A percentile compares a stretch with the other conserved stretches of the same genome.
phyloP scores from a whole-genome alignment of 2,329 filamentous ascomycete genomes.

The Tolypocladium tundrense region DNA sequence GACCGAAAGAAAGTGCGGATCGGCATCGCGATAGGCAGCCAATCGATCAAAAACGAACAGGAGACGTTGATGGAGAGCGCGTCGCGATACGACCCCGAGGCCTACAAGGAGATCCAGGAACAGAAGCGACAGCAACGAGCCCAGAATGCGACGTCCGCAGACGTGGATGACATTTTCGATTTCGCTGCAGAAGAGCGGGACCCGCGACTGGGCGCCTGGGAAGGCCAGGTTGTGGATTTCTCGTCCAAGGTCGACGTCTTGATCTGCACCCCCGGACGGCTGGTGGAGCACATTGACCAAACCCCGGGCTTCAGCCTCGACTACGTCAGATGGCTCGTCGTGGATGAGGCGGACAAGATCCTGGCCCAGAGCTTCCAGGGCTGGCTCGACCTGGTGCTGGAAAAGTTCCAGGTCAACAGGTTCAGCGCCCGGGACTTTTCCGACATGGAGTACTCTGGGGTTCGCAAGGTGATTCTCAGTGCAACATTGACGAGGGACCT shows the following conservation, averaged over 20 bases:
- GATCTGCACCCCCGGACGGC: slow-evolving; percentile 81
- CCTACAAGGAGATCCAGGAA: slow-evolving; percentile 25
- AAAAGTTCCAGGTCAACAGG: slow-evolving; percentile 39
- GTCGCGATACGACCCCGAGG: slow-evolving; percentile 53
- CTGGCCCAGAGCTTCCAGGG: slow-evolving; percentile 88
- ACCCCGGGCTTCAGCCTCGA: slow-evolving; percentile 75
- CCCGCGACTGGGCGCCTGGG: slow-evolving; percentile 22
- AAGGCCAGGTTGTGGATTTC: slow-evolving; percentile 49
- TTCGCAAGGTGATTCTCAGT: slow-evolving; percentile 78
- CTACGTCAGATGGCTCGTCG: slow-evolving; percentile 75
- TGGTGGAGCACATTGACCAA: slow-evolving; percentile 81
- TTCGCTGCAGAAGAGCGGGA: slow-evolving; percentile 11
- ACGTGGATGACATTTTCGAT: slow-evolving; percentile 9
- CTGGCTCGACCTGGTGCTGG: slow-evolving; percentile 68
- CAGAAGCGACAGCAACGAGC: slow-evolving; percentile 6
- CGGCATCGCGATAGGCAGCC: slow-evolving; percentile 73
- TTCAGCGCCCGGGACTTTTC: slow-evolving; percentile 44
- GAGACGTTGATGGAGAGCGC: slow-evolving; percentile 33
- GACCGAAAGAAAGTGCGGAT: slow-evolving; percentile 61
- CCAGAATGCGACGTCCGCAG: slow-evolving; percentile 3
- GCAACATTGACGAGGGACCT: slow-evolving; percentile 88
- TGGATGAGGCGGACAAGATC: slow-evolving; percentile 89
- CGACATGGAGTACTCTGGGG: slow-evolving; percentile 38
- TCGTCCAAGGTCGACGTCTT: slow-evolving; percentile 74
- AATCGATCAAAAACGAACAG: slow-evolving; percentile 59